These are phyloP conservation scores for Trichophyton rubrum DNA, from an alignment of 2,329 filamentous ascomycete genomes.

Conservation along the genomic window DNA sequence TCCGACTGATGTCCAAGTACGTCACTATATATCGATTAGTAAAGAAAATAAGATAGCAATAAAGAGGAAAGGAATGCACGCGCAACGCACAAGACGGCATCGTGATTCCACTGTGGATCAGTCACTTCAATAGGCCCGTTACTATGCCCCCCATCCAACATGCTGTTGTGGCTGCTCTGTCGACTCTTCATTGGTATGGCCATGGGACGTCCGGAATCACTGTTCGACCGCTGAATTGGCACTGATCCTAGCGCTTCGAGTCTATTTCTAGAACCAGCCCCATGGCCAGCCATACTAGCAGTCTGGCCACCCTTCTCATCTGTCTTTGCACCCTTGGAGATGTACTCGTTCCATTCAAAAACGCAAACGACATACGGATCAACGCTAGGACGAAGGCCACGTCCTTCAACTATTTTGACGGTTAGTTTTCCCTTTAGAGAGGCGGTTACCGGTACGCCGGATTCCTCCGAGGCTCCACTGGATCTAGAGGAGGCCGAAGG, in stretches of 20 bases:
- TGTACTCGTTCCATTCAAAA: conserved; percentile 92
- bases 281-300: conserved; percentile 24
- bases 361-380: conserved; percentile 95
- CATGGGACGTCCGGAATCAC: conserved; percentile 73
- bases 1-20: conserved; percentile 84
- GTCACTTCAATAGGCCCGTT: conserved; percentile 54
- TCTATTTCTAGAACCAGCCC: not conserved
- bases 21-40: conserved; percentile 49
- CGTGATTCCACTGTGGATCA: conserved; percentile 88
- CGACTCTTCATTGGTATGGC: conserved; percentile 94
- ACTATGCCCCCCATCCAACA: conserved; percentile 50
- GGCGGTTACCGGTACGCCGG: conserved; percentile 49
- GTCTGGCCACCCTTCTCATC: conserved; percentile 40
- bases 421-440: conserved; percentile 74
- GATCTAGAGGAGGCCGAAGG: conserved; percentile 8
- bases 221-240: conserved; percentile 57
- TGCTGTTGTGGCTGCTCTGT: conserved; percentile 89
- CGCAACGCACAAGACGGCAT: conserved; percentile 74
- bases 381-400: conserved; percentile 65
- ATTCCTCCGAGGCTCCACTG: conserved; percentile 15
- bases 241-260: conserved; percentile 31
- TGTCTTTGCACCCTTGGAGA: conserved; percentile 69
- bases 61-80: not conserved
- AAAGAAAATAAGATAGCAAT: conserved; percentile 4
- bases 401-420: conserved; percentile 76